Conservation (phyloP, 73 alveolate species). For the Strombidium stylifer region DNA sequence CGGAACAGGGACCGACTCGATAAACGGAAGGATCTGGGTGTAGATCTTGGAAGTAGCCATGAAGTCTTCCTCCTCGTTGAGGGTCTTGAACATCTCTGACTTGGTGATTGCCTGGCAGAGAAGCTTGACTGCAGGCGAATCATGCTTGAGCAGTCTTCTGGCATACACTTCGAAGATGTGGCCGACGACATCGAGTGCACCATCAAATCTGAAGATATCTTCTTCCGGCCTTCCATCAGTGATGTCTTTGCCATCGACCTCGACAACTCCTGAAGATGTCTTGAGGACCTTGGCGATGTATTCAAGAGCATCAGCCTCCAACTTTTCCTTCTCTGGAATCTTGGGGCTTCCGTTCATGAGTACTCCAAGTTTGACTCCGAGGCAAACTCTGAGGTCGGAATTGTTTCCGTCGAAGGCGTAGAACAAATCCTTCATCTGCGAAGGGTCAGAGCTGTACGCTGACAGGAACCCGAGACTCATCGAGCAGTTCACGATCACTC, state of each 20-base stretch:
- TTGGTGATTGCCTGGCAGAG: background rate
- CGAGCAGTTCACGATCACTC: conserved; percentile 8
- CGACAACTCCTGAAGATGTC: conserved; percentile 18
- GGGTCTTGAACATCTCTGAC: background rate
- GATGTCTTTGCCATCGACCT: conserved; percentile 10
- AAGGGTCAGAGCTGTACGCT: background rate
- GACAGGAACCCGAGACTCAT: conserved; percentile 31
- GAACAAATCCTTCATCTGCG: conserved; percentile 8
- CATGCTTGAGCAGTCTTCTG: conserved; percentile 24
- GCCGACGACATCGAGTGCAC: conserved; percentile 13
- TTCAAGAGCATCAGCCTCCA: background rate
- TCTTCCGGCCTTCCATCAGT: background rate
- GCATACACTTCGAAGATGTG: conserved; percentile 24
- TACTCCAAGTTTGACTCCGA: conserved; percentile 31
- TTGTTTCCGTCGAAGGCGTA: conserved; percentile 13
- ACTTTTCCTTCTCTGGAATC: background rate
- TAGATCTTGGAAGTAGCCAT: too few relatives aligned
- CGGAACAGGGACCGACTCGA: conserved; percentile 20
- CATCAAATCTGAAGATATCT: background rate
- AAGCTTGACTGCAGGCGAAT: too few relatives aligned
- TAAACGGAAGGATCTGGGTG: too few relatives aligned
- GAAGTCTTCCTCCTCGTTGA: conserved; percentile 3
- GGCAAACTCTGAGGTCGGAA: background rate
- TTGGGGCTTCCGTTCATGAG: conserved; percentile 1
- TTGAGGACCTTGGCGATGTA: background rate